Percentiles rank a stretch among this genome's conserved stretches.
Conservation (phyloP, 441 rosid species). For the Jatropha multifida region DNA sequence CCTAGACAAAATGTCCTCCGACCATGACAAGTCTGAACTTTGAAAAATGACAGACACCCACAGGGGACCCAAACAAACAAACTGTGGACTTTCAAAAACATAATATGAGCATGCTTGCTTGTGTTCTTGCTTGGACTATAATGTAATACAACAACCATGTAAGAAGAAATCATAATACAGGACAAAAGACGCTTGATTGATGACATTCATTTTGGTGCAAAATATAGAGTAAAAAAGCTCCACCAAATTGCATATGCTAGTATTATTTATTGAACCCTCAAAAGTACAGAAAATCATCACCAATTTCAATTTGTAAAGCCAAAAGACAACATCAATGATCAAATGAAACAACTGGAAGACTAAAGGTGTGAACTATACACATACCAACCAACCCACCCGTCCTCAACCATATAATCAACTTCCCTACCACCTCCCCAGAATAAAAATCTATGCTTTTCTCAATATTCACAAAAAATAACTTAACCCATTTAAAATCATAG, state of each 20-base stretch:
- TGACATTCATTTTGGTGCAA: neutral
- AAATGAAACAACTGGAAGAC: slow-evolving; percentile 16
- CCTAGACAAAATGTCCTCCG: slow-evolving; percentile 24
- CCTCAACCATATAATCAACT: neutral
- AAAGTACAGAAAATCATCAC: slow-evolving; percentile 29
- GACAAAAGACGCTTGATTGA: slow-evolving; percentile 11
- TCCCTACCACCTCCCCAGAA: slow-evolving; percentile 5
- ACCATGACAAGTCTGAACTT: slow-evolving; percentile 13
- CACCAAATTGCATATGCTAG: neutral
- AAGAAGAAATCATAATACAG: neutral
- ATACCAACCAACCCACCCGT: slow-evolving; percentile 4
- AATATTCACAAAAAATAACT: slow-evolving; percentile 43
- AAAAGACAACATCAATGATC: slow-evolving; percentile 24
- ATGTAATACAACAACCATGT: neutral
- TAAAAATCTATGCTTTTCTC: slow-evolving; percentile 28
- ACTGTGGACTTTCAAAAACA: neutral
- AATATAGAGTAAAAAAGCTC: neutral
- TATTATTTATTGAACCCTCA: slow-evolving; percentile 30
- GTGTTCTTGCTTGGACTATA: neutral
- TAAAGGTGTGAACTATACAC: slow-evolving; percentile 34
- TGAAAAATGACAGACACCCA: neutral
- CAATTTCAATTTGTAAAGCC: slow-evolving; percentile 27
- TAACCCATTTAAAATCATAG: slow-evolving; percentile 26
- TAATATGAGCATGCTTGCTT: neutral
- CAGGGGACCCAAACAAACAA: neutral